Base-by-base conservation (phyloP, 805 yeast species). In the Tetrapisispora nanseiensis region DNA sequence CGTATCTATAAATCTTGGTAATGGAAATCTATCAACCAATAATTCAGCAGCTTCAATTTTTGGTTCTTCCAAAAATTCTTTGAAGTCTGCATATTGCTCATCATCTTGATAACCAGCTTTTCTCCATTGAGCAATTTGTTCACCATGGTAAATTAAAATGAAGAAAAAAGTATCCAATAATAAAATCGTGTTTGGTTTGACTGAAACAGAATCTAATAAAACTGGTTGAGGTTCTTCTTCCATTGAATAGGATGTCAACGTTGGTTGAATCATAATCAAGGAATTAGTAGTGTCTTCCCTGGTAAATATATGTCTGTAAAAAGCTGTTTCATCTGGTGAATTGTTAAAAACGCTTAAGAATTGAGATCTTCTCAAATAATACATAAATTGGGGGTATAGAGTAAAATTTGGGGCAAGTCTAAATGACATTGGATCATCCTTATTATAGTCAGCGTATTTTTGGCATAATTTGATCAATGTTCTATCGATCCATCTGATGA, bases 241-340 rank as follows among this genome's bases (percentile, higher is more conserved):
- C 59, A 86, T 77, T 45, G 80, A 73, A 62, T 82, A 87, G 32
- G 94, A 76, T 6, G 87, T 82, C 63, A 90, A 74, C 0, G 96
- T 86, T 41, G 97, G 97, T 67, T 90, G 97, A 50, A 90, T 89
- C 96, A 90, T 90, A 48, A 87, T 83, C 61, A 90, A 69, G 15
- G 96, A 83, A 68, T 87, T 90, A 49, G 82, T 80, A 36, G 89
- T 82, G 61, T 89, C 96, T 57, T 90, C 96, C 49, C 89, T 78
- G 59, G 83, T 74, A 56, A 90, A 75, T n/a, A 86, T 80, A 63
- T 90, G 97, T 61, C 96, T 78, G 66, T 89, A 86, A 66, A 87
- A 90, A 24, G 95, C 95, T 34, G 97, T 86, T 68, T 90, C 97
- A 68, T 90, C 97, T 2, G 97, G 97, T 6, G 97, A 90, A 65